These are phyloP conservation scores for Prototheca wickerhamii DNA, from an alignment of 163 green algal species.

Conservation along the genomic window DNA sequence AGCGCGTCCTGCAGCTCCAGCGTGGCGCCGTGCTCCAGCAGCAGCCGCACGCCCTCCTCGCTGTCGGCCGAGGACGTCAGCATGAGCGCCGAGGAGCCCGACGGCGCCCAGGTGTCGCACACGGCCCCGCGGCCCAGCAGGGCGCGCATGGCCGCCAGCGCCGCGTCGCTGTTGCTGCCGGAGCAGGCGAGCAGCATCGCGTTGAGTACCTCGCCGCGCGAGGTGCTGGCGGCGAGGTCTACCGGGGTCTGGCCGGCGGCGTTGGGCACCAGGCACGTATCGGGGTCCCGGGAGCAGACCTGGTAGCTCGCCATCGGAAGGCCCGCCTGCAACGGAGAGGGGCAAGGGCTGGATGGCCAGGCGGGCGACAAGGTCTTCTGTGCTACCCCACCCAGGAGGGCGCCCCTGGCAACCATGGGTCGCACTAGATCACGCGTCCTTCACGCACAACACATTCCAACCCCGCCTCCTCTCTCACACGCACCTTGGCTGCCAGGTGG, in stretches of 20 bases:
- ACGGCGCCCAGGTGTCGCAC: constrained; percentile 68
- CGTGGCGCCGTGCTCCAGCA: constrained; percentile 50
- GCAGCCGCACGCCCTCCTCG: constrained; percentile 38
- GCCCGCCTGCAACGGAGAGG: background rate
- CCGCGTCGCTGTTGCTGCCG: constrained; percentile 19
- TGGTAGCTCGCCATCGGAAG: constrained; percentile 66
- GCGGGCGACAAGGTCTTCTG: too few species aligned
- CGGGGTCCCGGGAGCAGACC: constrained; percentile 37
- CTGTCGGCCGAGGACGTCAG: constrained; percentile 54
- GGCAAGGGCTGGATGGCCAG: background rate
- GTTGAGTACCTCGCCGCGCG: constrained; percentile 64
- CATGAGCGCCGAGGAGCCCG: constrained; percentile 63
- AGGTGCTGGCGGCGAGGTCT: constrained; percentile 43
- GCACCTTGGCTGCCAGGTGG: constrained; percentile 49
- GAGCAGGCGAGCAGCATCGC: constrained; percentile 69
- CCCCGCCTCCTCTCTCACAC: background rate
- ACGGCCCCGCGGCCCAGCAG: constrained; percentile 58
- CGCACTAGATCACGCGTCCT: too few species aligned
- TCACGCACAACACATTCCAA: too few species aligned
- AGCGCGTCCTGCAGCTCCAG: constrained; percentile 70
- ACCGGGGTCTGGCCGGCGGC: constrained; percentile 38
- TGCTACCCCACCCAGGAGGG: too few species aligned
- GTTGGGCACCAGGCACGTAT: constrained; percentile 39
- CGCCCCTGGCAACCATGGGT: too few species aligned
- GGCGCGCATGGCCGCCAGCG: constrained; percentile 39